Conservation (phyloP, 257 asterid genomes). For the Jaltomata sinuosa region DNA sequence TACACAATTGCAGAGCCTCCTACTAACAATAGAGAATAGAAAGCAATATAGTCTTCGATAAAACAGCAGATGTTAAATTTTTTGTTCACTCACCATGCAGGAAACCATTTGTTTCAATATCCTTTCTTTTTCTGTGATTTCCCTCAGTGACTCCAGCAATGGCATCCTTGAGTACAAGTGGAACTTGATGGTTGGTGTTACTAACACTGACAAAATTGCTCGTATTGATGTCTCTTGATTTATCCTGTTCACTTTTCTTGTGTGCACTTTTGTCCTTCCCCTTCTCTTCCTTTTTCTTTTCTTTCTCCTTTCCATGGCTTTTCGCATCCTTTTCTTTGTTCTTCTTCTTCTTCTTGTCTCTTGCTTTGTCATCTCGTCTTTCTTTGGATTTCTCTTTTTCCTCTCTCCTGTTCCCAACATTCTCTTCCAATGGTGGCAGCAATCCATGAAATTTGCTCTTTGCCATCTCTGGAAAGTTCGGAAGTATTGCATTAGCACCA, state of each 20-base stretch:
- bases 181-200: slow-evolving; percentile 9
- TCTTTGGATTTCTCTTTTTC: slow-evolving; percentile 35
- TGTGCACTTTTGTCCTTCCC: slow-evolving; percentile 26
- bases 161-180: slow-evolving; percentile 15
- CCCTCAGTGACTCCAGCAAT: slow-evolving; percentile 21
- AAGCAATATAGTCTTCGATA: background rate
- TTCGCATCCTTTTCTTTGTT: slow-evolving; percentile 28
- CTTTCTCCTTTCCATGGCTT: slow-evolving; percentile 31
- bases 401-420: slow-evolving; percentile 24
- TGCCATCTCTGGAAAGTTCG: slow-evolving; percentile 8
- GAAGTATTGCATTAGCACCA: slow-evolving; percentile 18
- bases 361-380: slow-evolving; percentile 20
- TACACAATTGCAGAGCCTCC: background rate
- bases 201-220: slow-evolving; percentile 16
- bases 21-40: background rate
- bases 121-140: slow-evolving; percentile 49
- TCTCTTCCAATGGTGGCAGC: slow-evolving; percentile 27
- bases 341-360: slow-evolving; percentile 27
- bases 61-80: background rate
- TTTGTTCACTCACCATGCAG: slow-evolving; percentile 50
- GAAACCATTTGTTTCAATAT: slow-evolving; percentile 45
- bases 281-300: slow-evolving; percentile 13
- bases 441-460: slow-evolving; percentile 27
- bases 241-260: slow-evolving; percentile 24
- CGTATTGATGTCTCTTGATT: slow-evolving; percentile 14